A percentile compares a stretch with the other conserved stretches of the same genome.
phyloP scores from a whole-genome alignment of 805 yeast species.

The Metschnikowia anglica region DNA sequence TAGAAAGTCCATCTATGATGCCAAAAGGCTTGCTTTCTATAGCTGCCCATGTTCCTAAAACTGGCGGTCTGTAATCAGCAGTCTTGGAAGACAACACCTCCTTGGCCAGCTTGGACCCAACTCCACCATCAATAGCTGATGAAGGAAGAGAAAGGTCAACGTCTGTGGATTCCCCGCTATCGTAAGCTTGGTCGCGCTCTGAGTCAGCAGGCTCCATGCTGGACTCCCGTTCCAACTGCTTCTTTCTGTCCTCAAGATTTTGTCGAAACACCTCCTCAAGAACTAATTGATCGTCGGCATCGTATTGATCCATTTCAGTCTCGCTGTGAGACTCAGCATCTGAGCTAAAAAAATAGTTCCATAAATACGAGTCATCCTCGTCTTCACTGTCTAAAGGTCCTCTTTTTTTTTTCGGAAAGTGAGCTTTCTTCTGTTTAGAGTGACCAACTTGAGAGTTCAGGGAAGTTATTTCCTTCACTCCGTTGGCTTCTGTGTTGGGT shows the following conservation, averaged over 20 bases:
- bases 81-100: constrained; percentile 88
- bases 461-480: constrained; percentile 9
- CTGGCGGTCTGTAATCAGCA: constrained; percentile 86
- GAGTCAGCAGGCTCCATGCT: constrained; percentile 22
- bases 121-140: constrained; percentile 48
- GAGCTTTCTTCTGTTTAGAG: constrained; percentile 12
- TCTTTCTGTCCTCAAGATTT: constrained; percentile 22
- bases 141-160: constrained; percentile 85
- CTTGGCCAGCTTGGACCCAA: constrained; percentile 80
- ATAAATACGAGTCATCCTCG: constrained; percentile 68
- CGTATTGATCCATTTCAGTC: constrained; percentile 24
- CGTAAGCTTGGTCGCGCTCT: constrained; percentile 42
- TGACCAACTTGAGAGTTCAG: constrained; percentile 12
- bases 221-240: constrained; percentile 15
- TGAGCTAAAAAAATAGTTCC: constrained; percentile 68
- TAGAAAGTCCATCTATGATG: constrained; percentile 90
- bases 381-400: constrained; percentile 38
- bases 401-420: constrained; percentile 18
- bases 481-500: constrained; percentile 8
- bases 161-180: constrained; percentile 90
- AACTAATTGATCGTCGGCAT: constrained; percentile 22
- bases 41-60: constrained; percentile 89
- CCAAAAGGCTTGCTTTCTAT: constrained; percentile 81
- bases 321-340: constrained; percentile 36
- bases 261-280: constrained; percentile 28